Evolutionary conservation across 2,329 filamentous ascomycete species (phyloP).

Genomic region (Lecanoromycetidae sp.): DNA sequence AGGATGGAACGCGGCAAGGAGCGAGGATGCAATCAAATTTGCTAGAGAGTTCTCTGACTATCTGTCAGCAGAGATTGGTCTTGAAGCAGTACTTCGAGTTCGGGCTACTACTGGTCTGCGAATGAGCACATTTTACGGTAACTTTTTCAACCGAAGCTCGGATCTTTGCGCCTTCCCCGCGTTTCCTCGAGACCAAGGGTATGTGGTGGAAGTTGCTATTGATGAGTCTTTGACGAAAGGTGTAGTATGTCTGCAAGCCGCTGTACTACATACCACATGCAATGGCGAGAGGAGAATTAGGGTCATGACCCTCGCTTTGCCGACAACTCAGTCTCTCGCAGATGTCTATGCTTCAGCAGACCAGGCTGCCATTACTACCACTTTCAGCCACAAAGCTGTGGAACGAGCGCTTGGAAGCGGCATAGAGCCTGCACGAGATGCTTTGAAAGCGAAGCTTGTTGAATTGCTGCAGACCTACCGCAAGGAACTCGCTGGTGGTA

Average conservation of each 20-base stretch:
- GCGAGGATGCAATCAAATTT: conserved; percentile 95
- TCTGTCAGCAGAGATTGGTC: conserved; percentile 86
- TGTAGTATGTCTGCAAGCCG: conserved; percentile 83
- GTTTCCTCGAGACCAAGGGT: conserved; percentile 92
- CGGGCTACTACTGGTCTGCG: conserved; percentile 86
- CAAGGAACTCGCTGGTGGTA: conserved; percentile 91
- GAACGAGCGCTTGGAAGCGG: conserved; percentile 77
- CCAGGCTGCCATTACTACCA: conserved; percentile 82
- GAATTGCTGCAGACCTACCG: conserved; percentile 91
- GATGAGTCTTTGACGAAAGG: conserved; percentile 89
- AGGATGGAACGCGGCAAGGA: conserved; percentile 87
- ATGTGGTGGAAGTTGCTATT: conserved; percentile 95
- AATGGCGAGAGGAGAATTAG: conserved; percentile 93
- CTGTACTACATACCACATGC: conserved; percentile 92
- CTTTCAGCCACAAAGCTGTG: conserved; percentile 95
- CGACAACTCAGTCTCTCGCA: conserved; percentile 79
- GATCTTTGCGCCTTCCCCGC: conserved; percentile 96
- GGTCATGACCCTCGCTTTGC: conserved; percentile 83
- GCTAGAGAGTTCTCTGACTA: conserved; percentile 94
- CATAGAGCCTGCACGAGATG: conserved; percentile 80
- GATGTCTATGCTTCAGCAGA: conserved; percentile 93
- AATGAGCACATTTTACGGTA: conserved; percentile 97
- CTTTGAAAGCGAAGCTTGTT: conserved; percentile 78
- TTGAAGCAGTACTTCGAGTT: conserved; percentile 91
- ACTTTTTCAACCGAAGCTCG: conserved; percentile 97